phyloP scores from a whole-genome alignment of 2,329 filamentous ascomycete genomes.

The Pseudocercospora musae region DNA sequence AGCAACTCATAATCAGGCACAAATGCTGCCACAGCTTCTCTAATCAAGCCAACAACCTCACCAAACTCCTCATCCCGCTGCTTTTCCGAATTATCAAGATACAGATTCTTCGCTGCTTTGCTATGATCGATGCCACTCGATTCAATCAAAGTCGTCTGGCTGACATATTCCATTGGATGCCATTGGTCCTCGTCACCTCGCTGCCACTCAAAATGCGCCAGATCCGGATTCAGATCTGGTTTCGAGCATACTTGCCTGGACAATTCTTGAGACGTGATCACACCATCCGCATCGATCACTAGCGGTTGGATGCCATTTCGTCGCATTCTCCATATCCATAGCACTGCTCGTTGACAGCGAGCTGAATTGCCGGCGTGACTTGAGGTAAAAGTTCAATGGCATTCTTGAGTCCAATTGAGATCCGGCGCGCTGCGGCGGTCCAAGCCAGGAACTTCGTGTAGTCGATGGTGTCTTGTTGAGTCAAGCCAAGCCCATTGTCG shows the following conservation, averaged over 20 bases:
- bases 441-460: too few species aligned
- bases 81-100: neutral
- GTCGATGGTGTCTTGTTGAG: too few species aligned
- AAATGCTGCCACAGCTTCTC: neutral
- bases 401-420: too few species aligned
- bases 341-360: too few species aligned
- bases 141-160: conserved; percentile 7
- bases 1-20: neutral
- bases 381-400: too few species aligned
- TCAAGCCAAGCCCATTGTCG: too few species aligned
- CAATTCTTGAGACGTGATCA: conserved; percentile 35
- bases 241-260: conserved; percentile 19
- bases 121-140: neutral
- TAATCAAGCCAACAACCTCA: neutral
- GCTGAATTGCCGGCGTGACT: too few species aligned
- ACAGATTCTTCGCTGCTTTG: neutral
- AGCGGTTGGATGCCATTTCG: conserved; percentile 26
- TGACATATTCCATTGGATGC: conserved; percentile 8
- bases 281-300: conserved; percentile 40
- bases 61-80: neutral
- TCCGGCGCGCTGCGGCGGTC: too few species aligned
- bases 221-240: conserved; percentile 34
- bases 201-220: conserved; percentile 26
- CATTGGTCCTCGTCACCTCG: neutral
- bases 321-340: too few species aligned